A percentile compares a stretch with the other conserved stretches of the same genome.
Evolutionary conservation across 257 asterid genomes (phyloP).

Genomic region (Salvia miltiorrhiza): DNA sequence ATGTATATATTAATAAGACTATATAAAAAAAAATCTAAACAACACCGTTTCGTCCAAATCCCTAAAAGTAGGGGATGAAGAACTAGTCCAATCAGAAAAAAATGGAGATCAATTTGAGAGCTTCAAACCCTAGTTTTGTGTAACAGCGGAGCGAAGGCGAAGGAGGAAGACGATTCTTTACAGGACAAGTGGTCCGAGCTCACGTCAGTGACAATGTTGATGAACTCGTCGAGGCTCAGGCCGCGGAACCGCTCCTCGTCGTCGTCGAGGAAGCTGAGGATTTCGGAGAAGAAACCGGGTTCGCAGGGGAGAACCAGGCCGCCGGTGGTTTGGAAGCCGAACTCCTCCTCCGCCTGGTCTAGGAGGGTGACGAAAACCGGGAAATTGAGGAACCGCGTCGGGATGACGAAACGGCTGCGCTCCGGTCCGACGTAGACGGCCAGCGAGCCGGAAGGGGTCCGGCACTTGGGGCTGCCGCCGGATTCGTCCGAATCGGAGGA

Average conservation of each 20-base stretch:
- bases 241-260: conserved; percentile 47
- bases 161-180: conserved; percentile 35
- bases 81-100: conserved; percentile 2
- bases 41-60: background rate
- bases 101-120: background rate
- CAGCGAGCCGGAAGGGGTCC: conserved; percentile 49
- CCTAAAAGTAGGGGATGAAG: background rate
- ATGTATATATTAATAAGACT: conserved; percentile 29
- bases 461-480: conserved; percentile 21
- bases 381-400: conserved; percentile 58
- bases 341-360: conserved; percentile 62
- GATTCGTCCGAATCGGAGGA: conserved; percentile 33
- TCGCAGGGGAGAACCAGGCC: conserved; percentile 61
- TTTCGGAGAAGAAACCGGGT: conserved; percentile 36
- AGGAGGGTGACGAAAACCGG: conserved; percentile 55
- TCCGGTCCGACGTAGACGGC: conserved; percentile 57
- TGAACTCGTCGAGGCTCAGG: conserved; percentile 42
- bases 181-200: conserved; percentile 35
- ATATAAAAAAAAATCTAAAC: background rate
- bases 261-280: conserved; percentile 36
- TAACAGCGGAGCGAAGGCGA: conserved; percentile 42
- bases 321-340: conserved; percentile 53
- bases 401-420: conserved; percentile 53
- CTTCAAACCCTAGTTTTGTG: conserved; percentile 46
- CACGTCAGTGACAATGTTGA: conserved; percentile 28